A percentile compares a stretch with the other conserved stretches of the same genome.
Evolutionary conservation across 176 grass and related monocot species (phyloP).

Genomic region (Rhynchospora breviuscula): DNA sequence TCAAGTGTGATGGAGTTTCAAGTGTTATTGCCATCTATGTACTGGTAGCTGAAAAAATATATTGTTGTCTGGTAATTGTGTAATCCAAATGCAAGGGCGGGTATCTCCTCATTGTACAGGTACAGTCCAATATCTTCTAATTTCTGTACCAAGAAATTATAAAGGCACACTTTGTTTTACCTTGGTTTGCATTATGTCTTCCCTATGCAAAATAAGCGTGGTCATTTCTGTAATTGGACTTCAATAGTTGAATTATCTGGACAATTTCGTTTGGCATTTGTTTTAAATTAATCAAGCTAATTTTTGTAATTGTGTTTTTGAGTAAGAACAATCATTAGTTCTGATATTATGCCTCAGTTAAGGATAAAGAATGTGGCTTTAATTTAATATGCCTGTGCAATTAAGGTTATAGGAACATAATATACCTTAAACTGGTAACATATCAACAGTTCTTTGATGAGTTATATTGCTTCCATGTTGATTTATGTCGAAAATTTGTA

Average conservation of each 20-base stretch:
- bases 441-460: background rate
- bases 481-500: too few relatives aligned
- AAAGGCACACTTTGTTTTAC: too few relatives aligned
- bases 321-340: background rate
- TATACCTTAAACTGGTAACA: background rate
- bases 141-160: background rate
- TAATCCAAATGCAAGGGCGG: too few relatives aligned
- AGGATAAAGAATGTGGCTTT: too few relatives aligned
- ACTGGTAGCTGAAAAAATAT: too few relatives aligned
- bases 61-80: too few relatives aligned
- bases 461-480: too few relatives aligned
- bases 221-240: background rate
- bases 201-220: background rate
- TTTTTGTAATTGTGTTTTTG: background rate
- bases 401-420: background rate
- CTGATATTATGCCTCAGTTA: background rate
- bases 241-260: background rate
- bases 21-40: too few relatives aligned
- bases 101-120: constrained; percentile 50
- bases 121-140: background rate
- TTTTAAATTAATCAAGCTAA: background rate
- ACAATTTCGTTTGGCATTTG: background rate
- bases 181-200: background rate
- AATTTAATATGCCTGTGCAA: background rate
- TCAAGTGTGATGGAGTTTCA: too few relatives aligned